A percentile compares a stretch with the other conserved stretches of the same genome.
phyloP scores from a whole-genome alignment of 805 yeast genomes.

The Saccharomycopsis fermentans region DNA sequence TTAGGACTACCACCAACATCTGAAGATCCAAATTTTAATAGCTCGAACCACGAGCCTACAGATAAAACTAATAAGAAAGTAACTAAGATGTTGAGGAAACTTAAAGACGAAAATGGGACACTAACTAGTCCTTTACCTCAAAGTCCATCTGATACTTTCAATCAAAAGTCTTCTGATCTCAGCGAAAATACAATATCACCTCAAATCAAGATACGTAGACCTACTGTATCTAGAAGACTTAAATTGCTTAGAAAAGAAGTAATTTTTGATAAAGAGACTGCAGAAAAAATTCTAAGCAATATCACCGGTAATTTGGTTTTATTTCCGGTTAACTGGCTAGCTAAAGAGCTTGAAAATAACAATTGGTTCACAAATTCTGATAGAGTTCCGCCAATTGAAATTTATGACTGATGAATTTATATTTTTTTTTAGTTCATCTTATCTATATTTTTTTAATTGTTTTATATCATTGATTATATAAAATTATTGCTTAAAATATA shows the following conservation, averaged over 20 bases:
- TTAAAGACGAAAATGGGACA: not conserved
- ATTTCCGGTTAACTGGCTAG: slow-evolving; percentile 91
- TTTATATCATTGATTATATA: not conserved
- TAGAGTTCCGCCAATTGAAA: slow-evolving; percentile 89
- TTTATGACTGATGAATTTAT: slow-evolving; percentile 49
- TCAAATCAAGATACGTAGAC: slow-evolving; percentile 1
- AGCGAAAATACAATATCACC: not conserved
- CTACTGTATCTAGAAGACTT: slow-evolving; percentile 22
- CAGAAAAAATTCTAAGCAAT: slow-evolving; percentile 59
- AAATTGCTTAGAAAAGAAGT: slow-evolving; percentile 30
- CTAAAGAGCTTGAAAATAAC: slow-evolving; percentile 75
- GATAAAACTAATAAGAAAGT: not conserved
- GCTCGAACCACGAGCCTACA: not conserved
- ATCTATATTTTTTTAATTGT: not conserved
- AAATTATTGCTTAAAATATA: not conserved
- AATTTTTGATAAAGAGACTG: slow-evolving; percentile 63
- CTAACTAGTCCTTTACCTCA: not conserved
- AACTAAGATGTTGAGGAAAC: not conserved
- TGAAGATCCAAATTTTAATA: not conserved
- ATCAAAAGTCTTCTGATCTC: not conserved
- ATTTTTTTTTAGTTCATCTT: not conserved
- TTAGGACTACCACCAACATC: not conserved
- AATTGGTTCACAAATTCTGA: slow-evolving; percentile 96
- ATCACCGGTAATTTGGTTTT: slow-evolving; percentile 80
- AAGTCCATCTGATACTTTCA: not conserved